A percentile compares a stretch with the other conserved stretches of the same genome.
phyloP scores from a whole-genome alignment of 2,329 filamentous ascomycete genomes.

The Epichloe hybrida region DNA sequence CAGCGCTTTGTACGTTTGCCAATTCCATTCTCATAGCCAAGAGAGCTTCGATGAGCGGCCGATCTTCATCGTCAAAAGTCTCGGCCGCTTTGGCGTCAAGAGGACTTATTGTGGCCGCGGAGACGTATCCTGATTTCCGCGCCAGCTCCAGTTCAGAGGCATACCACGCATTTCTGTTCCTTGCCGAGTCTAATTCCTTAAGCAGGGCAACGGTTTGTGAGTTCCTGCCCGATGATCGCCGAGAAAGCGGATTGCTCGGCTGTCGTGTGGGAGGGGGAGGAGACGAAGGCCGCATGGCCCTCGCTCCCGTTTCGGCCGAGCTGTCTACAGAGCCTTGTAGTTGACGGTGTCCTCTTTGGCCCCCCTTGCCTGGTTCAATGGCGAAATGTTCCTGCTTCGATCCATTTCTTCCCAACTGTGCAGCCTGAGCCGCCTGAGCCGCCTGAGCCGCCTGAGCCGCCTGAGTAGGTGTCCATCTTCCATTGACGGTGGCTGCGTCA shows the following conservation, averaged over 20 bases:
- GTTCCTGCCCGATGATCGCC: conserved; percentile 47
- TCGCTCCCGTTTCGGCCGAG: conserved; percentile 42
- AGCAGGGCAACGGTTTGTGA: conserved; percentile 60
- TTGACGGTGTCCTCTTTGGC: conserved; percentile 23
- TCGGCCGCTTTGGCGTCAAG: conserved; percentile 67
- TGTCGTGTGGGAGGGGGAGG: conserved; percentile 41
- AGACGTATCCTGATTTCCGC: conserved; percentile 74
- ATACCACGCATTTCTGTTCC: conserved; percentile 91
- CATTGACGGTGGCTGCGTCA: conserved; percentile 42
- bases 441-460: conserved; percentile 36
- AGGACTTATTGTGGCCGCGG: conserved; percentile 56
- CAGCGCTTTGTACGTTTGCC: conserved; percentile 74
- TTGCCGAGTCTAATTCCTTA: conserved; percentile 74
- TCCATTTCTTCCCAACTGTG: conserved; percentile 26
- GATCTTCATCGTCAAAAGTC: conserved; percentile 81
- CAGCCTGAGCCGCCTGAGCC: conserved; percentile 36
- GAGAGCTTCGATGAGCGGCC: conserved; percentile 81
- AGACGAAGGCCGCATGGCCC: conserved; percentile 36
- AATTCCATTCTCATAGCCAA: conserved; percentile 84
- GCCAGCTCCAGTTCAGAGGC: conserved; percentile 88
- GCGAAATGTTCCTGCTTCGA: conserved; percentile 23
- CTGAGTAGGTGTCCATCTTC: conserved; percentile 51
- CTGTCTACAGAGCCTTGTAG: conserved; percentile 57
- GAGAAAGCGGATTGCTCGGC: conserved; percentile 41
- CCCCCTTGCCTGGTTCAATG: conserved; percentile 19